A percentile compares a stretch with the other conserved stretches of the same genome.
phyloP scores from a whole-genome alignment of 305 asterid species.

The Andrographis paniculata region DNA sequence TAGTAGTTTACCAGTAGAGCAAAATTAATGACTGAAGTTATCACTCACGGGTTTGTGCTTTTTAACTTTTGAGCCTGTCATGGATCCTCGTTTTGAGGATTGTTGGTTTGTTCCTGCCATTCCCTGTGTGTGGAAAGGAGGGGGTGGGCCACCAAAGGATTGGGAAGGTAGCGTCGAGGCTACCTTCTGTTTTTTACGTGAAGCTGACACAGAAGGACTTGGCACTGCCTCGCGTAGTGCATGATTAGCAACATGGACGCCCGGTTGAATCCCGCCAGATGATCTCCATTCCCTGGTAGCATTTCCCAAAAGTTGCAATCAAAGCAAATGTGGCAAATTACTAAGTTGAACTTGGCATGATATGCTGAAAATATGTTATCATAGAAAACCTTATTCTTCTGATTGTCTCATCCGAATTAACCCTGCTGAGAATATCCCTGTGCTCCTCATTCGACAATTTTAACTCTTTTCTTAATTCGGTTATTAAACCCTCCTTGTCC shows the following conservation, averaged over 20 bases:
- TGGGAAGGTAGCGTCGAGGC: slow-evolving; percentile 41
- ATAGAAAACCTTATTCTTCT: slow-evolving; percentile 67
- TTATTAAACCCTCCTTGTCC: slow-evolving; percentile 81
- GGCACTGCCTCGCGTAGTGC: slow-evolving; percentile 33
- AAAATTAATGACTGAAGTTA: slow-evolving; percentile 3
- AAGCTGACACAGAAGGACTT: slow-evolving; percentile 44
- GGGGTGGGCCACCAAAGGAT: slow-evolving; percentile 39
- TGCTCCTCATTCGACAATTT: slow-evolving; percentile 84
- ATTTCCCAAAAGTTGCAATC: slow-evolving; percentile 11
- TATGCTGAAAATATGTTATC: slow-evolving; percentile 11
- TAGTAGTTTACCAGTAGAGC: slow-evolving; percentile 13
- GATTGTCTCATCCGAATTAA: slow-evolving; percentile 67
- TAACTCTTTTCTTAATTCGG: slow-evolving; percentile 79
- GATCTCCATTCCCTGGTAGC: slow-evolving; percentile 77
- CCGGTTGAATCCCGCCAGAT: slow-evolving; percentile 52
- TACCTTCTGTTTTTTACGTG: slow-evolving; percentile 43
- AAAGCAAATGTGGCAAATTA: too few species aligned
- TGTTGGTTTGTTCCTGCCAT: slow-evolving; percentile 40
- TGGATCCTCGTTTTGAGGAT: slow-evolving; percentile 49
- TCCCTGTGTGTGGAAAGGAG: slow-evolving; percentile 33
- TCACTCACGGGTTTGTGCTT: slow-evolving; percentile 53
- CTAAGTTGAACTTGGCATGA: slow-evolving; percentile 8
- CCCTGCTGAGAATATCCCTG: slow-evolving; percentile 65
- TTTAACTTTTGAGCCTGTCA: slow-evolving; percentile 49
- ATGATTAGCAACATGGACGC: slow-evolving; percentile 32